These are phyloP conservation scores for Oenanthe javanica DNA, from an alignment of 140 eudicot species.

Conservation along the genomic window DNA sequence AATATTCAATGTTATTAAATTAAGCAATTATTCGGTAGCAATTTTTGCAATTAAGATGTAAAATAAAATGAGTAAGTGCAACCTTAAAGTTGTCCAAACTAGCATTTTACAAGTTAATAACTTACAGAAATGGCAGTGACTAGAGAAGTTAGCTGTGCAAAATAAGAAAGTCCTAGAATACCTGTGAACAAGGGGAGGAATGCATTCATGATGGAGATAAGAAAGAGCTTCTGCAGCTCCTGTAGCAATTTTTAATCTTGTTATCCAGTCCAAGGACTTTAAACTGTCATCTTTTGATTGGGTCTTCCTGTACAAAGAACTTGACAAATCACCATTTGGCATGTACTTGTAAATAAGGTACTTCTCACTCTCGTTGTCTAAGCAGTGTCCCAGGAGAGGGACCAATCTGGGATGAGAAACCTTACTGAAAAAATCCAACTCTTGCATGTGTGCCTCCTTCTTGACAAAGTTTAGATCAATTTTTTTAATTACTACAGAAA, in stretches of 20 bases:
- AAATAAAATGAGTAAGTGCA: neutral
- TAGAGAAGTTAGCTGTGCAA: neutral
- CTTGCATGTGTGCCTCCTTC: slow-evolving; percentile 54
- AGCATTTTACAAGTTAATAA: neutral
- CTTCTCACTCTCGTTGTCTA: slow-evolving; percentile 56
- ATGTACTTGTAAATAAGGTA: slow-evolving; percentile 64
- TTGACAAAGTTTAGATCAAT: slow-evolving; percentile 39
- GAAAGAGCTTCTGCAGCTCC: slow-evolving; percentile 89
- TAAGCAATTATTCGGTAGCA: neutral
- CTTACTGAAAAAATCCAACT: slow-evolving; percentile 69
- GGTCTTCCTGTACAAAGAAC: slow-evolving; percentile 58
- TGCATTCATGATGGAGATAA: slow-evolving; percentile 85
- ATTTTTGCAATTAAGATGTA: slow-evolving; percentile 4
- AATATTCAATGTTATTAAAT: neutral
- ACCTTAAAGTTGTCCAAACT: neutral
- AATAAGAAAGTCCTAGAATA: slow-evolving; percentile 22
- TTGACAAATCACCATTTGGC: slow-evolving; percentile 78
- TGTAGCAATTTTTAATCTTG: slow-evolving; percentile 81
- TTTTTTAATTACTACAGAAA: slow-evolving; percentile 58
- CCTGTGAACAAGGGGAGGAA: slow-evolving; percentile 96
- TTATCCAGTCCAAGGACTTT: slow-evolving; percentile 94
- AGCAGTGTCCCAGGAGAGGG: slow-evolving; percentile 87
- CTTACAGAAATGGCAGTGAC: neutral
- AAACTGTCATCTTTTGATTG: slow-evolving; percentile 51
- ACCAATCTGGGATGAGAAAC: slow-evolving; percentile 71